Evolutionary conservation across 805 yeast species (phyloP).

Genomic region (Teunomyces cretensis): DNA sequence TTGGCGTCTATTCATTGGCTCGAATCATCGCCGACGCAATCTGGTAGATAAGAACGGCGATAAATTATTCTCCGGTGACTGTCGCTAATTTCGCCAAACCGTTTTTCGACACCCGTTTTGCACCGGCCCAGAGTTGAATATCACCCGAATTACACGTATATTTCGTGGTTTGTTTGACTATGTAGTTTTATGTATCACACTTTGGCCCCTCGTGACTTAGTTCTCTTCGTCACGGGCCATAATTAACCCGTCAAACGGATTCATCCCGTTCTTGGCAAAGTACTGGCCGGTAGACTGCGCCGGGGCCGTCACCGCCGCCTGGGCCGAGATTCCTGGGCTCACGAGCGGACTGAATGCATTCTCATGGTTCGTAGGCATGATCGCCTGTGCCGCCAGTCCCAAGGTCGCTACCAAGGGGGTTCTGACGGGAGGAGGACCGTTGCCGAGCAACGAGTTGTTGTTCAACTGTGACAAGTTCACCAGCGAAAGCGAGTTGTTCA

Average conservation of each 20-base stretch:
- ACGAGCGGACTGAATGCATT: slow-evolving; percentile 8
- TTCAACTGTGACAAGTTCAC: slow-evolving; percentile 12
- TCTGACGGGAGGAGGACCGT: slow-evolving; percentile 17
- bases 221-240: slow-evolving; percentile 18
- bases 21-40: too few species aligned
- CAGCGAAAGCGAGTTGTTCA: slow-evolving; percentile 12
- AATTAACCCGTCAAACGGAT: slow-evolving; percentile 40
- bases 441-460: slow-evolving; percentile 3
- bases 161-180: too few species aligned
- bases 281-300: slow-evolving; percentile 33
- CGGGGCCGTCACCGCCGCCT: slow-evolving; percentile 24
- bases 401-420: slow-evolving; percentile 27
- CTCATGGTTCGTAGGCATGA: slow-evolving; percentile 14
- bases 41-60: too few species aligned
- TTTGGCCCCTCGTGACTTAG: too few species aligned
- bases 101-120: too few species aligned
- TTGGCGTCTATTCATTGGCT: too few species aligned
- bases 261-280: slow-evolving; percentile 35
- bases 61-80: too few species aligned
- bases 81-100: too few species aligned
- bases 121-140: too few species aligned
- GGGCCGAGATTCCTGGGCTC: slow-evolving; percentile 18
- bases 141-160: too few species aligned
- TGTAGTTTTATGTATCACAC: too few species aligned
- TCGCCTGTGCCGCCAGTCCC: slow-evolving; percentile 28